Evolutionary conservation across 345 rosid species (phyloP).

Genomic region (Gossypium bickii): DNA sequence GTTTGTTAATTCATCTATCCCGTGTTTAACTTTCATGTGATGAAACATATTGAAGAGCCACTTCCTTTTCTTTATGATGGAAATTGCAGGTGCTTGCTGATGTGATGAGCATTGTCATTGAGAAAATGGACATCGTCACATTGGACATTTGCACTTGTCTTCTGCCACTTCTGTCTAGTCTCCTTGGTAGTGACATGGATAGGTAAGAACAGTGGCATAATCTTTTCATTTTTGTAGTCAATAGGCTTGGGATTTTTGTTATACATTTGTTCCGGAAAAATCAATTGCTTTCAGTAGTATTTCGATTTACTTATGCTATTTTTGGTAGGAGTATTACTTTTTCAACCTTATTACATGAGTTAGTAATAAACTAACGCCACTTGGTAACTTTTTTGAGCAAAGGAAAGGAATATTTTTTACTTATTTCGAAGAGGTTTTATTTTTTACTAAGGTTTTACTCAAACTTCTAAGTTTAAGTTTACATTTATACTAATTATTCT

Average conservation of each 20-base stretch:
- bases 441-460: too few relatives aligned
- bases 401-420: too few relatives aligned
- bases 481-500: too few relatives aligned
- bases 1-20: neutral
- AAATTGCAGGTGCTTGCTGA: conserved; percentile 78
- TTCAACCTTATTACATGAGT: too few relatives aligned
- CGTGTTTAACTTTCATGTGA: neutral
- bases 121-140: conserved; percentile 69
- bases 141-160: conserved; percentile 79
- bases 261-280: neutral
- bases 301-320: neutral
- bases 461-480: too few relatives aligned
- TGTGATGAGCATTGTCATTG: conserved; percentile 54
- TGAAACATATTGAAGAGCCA: neutral
- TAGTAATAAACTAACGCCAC: too few relatives aligned
- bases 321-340: neutral
- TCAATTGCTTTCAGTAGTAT: neutral
- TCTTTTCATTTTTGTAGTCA: neutral
- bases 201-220: conserved; percentile 42
- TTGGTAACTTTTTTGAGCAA: too few relatives aligned
- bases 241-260: neutral
- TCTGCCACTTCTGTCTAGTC: conserved; percentile 70
- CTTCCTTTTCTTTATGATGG: conserved; percentile 10
- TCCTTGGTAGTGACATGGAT: conserved; percentile 83
- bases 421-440: too few relatives aligned